These are phyloP conservation scores for Penicillium chermesinum DNA, from an alignment of 495 filamentous ascomycete genomes.

Conservation along the genomic window DNA sequence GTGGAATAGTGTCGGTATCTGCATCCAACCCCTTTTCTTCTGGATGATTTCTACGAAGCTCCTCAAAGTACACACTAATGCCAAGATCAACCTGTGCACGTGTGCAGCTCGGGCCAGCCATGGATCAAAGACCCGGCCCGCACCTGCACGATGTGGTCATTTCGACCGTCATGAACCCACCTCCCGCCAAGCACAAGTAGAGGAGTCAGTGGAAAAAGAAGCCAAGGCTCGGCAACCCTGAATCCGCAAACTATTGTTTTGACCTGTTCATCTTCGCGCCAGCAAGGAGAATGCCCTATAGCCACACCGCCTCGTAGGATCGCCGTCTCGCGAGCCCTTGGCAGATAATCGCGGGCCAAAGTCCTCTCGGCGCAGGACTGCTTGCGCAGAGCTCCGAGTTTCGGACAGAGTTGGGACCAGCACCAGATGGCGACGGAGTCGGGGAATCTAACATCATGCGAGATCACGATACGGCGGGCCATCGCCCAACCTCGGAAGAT, in stretches of 20 bases:
- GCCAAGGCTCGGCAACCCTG: slow-evolving; percentile 10
- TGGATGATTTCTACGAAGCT: too few relatives aligned
- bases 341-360: slow-evolving; percentile 1
- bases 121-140: too few relatives aligned
- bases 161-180: too few relatives aligned
- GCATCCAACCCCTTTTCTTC: too few relatives aligned
- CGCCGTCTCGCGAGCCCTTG: not conserved
- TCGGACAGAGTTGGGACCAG: not conserved
- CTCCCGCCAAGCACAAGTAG: not conserved
- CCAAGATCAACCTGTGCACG: too few relatives aligned
- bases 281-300: not conserved
- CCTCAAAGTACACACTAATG: too few relatives aligned
- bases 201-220: not conserved
- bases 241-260: slow-evolving; percentile 10
- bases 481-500: too few relatives aligned
- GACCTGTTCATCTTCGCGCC: too few relatives aligned
- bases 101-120: too few relatives aligned
- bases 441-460: slow-evolving; percentile 10
- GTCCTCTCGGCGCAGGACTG: slow-evolving; percentile 2
- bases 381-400: not conserved
- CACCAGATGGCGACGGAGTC: not conserved
- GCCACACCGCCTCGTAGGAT: slow-evolving; percentile 6
- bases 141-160: too few relatives aligned
- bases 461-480: slow-evolving; percentile 5
- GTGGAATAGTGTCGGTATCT: too few relatives aligned